These are phyloP conservation scores for Babjeviella inositovora DNA, from an alignment of 805 yeast genomes.

Conservation along the genomic window DNA sequence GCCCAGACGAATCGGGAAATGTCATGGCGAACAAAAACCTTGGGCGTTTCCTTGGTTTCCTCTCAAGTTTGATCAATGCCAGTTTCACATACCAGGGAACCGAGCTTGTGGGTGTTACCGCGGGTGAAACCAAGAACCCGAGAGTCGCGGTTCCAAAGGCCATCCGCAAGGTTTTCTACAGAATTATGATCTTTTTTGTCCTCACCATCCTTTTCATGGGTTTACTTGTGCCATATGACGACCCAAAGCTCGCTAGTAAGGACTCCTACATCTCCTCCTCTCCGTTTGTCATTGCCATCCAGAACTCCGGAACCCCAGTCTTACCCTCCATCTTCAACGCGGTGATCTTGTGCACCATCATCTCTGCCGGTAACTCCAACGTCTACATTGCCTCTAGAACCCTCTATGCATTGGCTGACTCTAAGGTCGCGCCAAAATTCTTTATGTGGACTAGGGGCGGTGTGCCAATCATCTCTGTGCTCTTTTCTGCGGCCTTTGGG, in stretches of 20 bases:
- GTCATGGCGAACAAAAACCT: conserved; percentile 28
- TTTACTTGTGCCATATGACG: conserved; percentile 52
- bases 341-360: conserved; percentile 45
- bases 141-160: conserved; percentile 58
- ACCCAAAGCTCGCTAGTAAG: conserved; percentile 24
- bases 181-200: conserved; percentile 55
- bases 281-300: conserved; percentile 61
- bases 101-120: conserved; percentile 60
- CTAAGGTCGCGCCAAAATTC: conserved; percentile 37
- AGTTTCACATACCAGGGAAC: conserved; percentile 77
- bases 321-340: conserved; percentile 63
- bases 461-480: conserved; percentile 44
- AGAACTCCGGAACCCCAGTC: conserved; percentile 48
- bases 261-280: conserved; percentile 33
- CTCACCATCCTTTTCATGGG: conserved; percentile 54
- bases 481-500: conserved; percentile 45
- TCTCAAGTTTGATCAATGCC: conserved; percentile 51
- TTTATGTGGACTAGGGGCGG: conserved; percentile 38
- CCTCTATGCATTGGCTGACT: conserved; percentile 47
- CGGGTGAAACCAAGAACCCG: conserved; percentile 62
- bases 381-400: conserved; percentile 60
- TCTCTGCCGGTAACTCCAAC: conserved; percentile 72
- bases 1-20: too few species aligned
- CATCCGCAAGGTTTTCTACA: conserved; percentile 47
- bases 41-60: conserved; percentile 54